phyloP scores from a whole-genome alignment of 139 green algal genomes.

The Tetraselmis striata region DNA sequence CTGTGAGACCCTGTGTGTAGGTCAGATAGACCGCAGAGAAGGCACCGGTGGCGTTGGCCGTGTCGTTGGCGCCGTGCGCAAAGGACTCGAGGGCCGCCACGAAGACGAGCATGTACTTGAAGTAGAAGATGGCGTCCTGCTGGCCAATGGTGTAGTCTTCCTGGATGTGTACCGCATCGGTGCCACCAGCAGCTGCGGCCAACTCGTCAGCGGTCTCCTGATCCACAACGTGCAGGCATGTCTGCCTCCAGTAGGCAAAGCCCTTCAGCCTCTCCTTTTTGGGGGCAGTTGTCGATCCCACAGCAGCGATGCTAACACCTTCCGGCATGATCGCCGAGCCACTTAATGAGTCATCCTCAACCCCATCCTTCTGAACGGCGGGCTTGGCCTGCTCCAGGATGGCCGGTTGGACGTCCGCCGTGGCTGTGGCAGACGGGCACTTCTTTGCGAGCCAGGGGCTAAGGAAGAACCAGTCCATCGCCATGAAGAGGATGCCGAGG shows the following conservation, averaged over 20 bases:
- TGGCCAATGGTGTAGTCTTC: neutral
- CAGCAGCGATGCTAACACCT: neutral
- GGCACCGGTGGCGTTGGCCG: conserved; percentile 31
- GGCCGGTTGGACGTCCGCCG: too few relatives aligned
- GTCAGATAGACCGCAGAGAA: conserved; percentile 18
- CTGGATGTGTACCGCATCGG: neutral
- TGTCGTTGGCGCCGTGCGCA: conserved; percentile 29
- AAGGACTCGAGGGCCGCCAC: conserved; percentile 17
- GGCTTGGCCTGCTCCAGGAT: too few relatives aligned
- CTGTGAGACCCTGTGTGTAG: neutral
- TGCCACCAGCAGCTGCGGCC: neutral
- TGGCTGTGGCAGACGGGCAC: too few relatives aligned
- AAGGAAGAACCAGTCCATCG: neutral
- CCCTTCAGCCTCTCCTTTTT: neutral
- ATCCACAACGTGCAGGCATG: neutral
- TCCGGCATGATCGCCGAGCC: too few relatives aligned
- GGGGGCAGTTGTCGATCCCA: neutral
- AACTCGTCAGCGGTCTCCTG: conserved; percentile 4
- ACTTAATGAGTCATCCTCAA: too few relatives aligned
- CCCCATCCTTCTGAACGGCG: too few relatives aligned
- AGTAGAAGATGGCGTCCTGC: conserved; percentile 3
- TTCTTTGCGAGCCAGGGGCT: neutral
- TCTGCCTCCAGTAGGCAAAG: neutral
- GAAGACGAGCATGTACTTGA: conserved; percentile 21
- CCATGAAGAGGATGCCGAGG: neutral